Percentiles rank a stretch among this genome's conserved stretches.
phyloP scores from a whole-genome alignment of 1,284 basidiomycete species.

The Sanghuangporus weigelae region DNA sequence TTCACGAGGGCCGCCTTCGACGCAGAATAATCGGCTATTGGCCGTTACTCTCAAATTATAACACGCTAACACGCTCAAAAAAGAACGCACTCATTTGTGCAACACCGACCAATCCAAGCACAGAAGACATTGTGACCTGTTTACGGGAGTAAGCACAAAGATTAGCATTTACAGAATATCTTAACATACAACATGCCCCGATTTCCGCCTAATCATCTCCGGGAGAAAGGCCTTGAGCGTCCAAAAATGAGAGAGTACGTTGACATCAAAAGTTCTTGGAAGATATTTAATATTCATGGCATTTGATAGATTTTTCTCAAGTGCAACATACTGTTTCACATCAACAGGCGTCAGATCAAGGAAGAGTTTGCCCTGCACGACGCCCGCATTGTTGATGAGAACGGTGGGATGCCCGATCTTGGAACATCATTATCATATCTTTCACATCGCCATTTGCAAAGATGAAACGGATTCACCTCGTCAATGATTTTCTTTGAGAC shows the following conservation, averaged over 20 bases:
- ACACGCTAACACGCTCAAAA: not conserved
- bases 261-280: slow-evolving; percentile 82
- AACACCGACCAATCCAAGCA: slow-evolving; percentile 69
- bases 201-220: slow-evolving; percentile 70
- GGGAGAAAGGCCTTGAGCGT: slow-evolving; percentile 92
- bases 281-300: slow-evolving; percentile 1
- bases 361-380: slow-evolving; percentile 84
- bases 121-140: slow-evolving; percentile 78
- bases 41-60: slow-evolving; percentile 16
- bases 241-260: slow-evolving; percentile 88
- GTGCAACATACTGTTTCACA: slow-evolving; percentile 62
- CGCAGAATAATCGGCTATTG: slow-evolving; percentile 80
- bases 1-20: slow-evolving; percentile 81
- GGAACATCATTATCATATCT: not conserved
- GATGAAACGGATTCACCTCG: slow-evolving; percentile 36
- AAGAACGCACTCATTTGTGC: slow-evolving; percentile 71
- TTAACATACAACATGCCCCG: slow-evolving; percentile 78
- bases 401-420: slow-evolving; percentile 87
- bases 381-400: slow-evolving; percentile 94
- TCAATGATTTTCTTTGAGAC: slow-evolving; percentile 66
- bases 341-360: slow-evolving; percentile 77
- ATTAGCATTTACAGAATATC: slow-evolving; percentile 4
- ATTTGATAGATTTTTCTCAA: not conserved
- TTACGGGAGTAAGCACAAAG: not conserved
- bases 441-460: not conserved